Percentiles rank a stretch among this genome's conserved stretches.
Conservation (phyloP, 148 eudicot species). For the Cornus florida region DNA sequence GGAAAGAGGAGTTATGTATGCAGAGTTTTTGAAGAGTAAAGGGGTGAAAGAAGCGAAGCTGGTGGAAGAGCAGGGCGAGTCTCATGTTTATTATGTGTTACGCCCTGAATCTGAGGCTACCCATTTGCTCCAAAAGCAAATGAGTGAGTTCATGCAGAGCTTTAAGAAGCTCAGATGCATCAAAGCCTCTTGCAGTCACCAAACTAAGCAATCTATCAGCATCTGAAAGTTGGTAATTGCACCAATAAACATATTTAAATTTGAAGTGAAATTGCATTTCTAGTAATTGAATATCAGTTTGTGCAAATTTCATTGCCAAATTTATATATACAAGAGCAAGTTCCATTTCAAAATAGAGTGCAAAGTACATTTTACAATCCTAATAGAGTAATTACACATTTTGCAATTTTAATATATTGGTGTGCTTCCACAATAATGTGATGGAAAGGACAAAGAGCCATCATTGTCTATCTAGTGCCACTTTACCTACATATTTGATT, state of each 20-base stretch:
- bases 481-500: too few relatives aligned
- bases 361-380: neutral
- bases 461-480: too few relatives aligned
- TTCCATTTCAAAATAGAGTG: neutral
- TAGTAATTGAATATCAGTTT: neutral
- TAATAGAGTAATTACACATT: neutral
- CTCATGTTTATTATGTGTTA: conserved; percentile 65
- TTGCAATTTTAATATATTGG: too few relatives aligned
- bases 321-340: too few relatives aligned
- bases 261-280: neutral
- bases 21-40: conserved; percentile 47
- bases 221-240: neutral
- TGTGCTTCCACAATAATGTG: too few relatives aligned
- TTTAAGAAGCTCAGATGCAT: neutral
- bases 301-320: too few relatives aligned
- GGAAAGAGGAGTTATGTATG: conserved; percentile 78
- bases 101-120: conserved; percentile 60
- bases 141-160: conserved; percentile 51
- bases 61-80: conserved; percentile 49
- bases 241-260: too few relatives aligned
- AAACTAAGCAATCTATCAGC: neutral
- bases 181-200: neutral
- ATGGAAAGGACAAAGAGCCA: too few relatives aligned
- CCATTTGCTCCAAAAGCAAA: conserved; percentile 51
- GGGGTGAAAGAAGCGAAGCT: conserved; percentile 49